Percentiles rank a stretch among this genome's conserved stretches.
These are phyloP conservation scores for Cercospora sojina DNA, from an alignment of 2,329 filamentous ascomycete species.

Conservation along the genomic window DNA sequence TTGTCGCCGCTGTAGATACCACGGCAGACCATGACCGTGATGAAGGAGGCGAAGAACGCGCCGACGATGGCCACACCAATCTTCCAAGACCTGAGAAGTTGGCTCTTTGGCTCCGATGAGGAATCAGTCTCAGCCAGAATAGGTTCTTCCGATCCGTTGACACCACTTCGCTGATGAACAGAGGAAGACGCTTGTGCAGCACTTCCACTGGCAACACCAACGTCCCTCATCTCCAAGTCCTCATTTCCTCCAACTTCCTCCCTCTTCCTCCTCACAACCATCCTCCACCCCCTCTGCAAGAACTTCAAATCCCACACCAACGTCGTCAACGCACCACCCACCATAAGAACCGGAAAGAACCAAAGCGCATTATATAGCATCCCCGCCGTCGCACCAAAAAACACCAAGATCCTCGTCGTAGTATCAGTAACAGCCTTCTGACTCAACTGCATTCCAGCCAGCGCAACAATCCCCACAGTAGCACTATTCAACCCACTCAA, in stretches of 20 bases:
- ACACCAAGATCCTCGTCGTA: constrained; percentile 62
- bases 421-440: constrained; percentile 67
- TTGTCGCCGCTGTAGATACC: constrained; percentile 43
- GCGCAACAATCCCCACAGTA: constrained; percentile 68
- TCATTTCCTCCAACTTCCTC: neutral
- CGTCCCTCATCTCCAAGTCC: neutral
- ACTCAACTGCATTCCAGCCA: constrained; percentile 65
- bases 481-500: constrained; percentile 70
- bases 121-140: neutral
- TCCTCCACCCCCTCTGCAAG: neutral
- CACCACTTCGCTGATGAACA: neutral
- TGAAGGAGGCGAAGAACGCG: constrained; percentile 57
- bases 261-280: neutral
- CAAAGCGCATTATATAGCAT: constrained; percentile 70
- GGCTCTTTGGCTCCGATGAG: neutral
- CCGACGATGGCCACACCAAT: constrained; percentile 41
- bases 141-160: neutral
- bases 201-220: neutral
- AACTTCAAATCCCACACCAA: constrained; percentile 54
- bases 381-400: constrained; percentile 62
- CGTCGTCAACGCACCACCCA: constrained; percentile 54
- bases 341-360: constrained; percentile 70
- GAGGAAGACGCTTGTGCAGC: neutral
- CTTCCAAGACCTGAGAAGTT: constrained; percentile 26
- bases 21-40: constrained; percentile 54